Evolutionary conservation across 164 flowering plant species (phyloP), one percentile per base, ranked within the genome.

Genomic region (Vitis cinerea): DNA sequence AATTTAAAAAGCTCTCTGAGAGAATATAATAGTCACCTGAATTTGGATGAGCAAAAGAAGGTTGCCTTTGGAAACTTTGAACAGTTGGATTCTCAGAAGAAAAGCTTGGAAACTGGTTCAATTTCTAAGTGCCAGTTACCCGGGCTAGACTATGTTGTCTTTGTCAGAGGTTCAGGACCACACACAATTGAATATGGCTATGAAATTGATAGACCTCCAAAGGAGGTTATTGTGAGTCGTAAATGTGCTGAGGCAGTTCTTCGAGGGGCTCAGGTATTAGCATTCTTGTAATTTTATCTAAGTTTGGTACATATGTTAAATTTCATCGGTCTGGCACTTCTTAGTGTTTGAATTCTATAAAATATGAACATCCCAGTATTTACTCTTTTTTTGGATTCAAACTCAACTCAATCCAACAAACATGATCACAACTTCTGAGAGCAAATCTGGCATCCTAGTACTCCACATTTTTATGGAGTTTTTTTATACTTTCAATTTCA

Each of bases 201-300:
- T 82, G 76, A 65, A 16, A 66, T 69, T 80, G 81, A 71, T 50
- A 79, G 69, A 44, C 86, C 89, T 75, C 69, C 78, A 2, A 96
- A 96, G 76, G 99, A 96, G 80, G 89, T 96, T 6, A 73, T 93
- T 75, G 97, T 96, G 58, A 96, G 98, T 72, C 85, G 99, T 65
- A 96, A 96, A 83, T 96, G 99, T 72, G 99, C 99, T 19, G 98
- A 96, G 85, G 92, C 99, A n/a, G 99, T 96, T 81, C 97, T 96
- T 71, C 97, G 98, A 29, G 99, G 99, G 78, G 98, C 99, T 76
- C 97, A 95, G 90, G 98, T 93, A 71, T 53, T 71, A 13, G 31
- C 30, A 17, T 56, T 31, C 7, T 60, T 19, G 6, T 23, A 17
- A 16, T 8, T 10, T 50, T 52, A 52, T 37, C 44, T 37, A 37